Base-by-base conservation (phyloP, 2,329 filamentous ascomycete species). In the Juglanconis oblonga region DNA sequence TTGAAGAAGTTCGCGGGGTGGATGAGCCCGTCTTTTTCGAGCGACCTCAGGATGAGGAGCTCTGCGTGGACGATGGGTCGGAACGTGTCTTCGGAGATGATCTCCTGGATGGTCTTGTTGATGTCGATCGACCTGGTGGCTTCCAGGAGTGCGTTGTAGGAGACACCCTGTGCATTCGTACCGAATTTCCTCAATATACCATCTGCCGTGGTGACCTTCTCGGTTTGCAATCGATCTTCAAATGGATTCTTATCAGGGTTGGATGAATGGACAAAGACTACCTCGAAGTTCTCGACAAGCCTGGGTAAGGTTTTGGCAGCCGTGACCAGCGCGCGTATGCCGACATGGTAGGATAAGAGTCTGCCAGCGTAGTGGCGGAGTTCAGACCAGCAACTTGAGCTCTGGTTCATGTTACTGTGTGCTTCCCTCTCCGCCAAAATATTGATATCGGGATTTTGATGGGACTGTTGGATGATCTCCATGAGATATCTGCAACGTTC, bases 41-140 rank as follows among this genome's bases (percentile, higher is more conserved):
- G 53, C 29, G 54, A 67, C 47, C 66, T 31, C 11, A 66, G 56
- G 1, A 69, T 44, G 11, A 66, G 45, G 0, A 67, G 45, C 53
- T 69, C 67, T 13, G 63, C 55, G 29, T 69, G 67, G 5, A 68
- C 67, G 9, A 62, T 57, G 3, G 67, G 59, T 4, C 29, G 47
- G 10, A 67, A 63, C 1, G 6, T 54, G 0, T 53, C 13, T 5
- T 59, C 36, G 24, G 32, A 7, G 13, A 55, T 55, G 5, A 52
- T 45, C 0, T 48, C n/a, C 1, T 35, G 36, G 11, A 65, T 65
- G 1, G 47, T 35, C 0, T 40, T 9, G 47, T 69, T 64, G 1
- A 68, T 59, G 14, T 64, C 11, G 24, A 62, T 50, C 5, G 14
- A 36, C 40, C 66, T 64, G 3, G 64, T 45, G 2, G 52, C 14